These are phyloP conservation scores for Fraxinus albicans DNA, from an alignment of 305 asterid species.

Conservation along the genomic window DNA sequence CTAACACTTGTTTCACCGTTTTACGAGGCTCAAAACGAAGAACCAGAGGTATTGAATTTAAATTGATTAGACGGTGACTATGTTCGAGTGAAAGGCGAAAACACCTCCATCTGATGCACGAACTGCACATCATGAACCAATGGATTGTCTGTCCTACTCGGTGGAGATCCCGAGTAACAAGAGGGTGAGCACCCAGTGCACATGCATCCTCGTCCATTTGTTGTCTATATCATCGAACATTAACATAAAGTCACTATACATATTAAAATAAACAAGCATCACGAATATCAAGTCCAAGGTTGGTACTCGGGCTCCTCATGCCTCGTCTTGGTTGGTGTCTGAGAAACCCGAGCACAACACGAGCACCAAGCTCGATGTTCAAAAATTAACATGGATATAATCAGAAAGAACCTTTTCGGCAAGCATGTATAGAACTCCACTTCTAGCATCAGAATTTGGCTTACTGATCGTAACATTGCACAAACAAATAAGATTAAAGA, in stretches of 20 bases:
- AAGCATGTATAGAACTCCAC: constrained; percentile 34
- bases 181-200: constrained; percentile 22
- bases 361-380: not conserved
- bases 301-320: not conserved
- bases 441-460: constrained; percentile 32
- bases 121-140: constrained; percentile 55
- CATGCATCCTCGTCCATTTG: constrained; percentile 30
- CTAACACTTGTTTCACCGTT: not conserved
- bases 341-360: not conserved
- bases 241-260: not conserved
- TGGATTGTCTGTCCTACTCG: constrained; percentile 52
- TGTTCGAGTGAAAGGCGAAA: constrained; percentile 22
- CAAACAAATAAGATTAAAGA: not conserved
- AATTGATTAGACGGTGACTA: constrained; percentile 24
- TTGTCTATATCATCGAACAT: not conserved
- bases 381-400: not conserved
- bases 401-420: constrained; percentile 29
- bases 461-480: constrained; percentile 10
- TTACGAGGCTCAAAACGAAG: constrained; percentile 26
- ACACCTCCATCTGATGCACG: constrained; percentile 19
- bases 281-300: not conserved
- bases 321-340: not conserved
- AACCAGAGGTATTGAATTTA: constrained; percentile 23
- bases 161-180: constrained; percentile 49
- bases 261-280: not conserved